phyloP scores from a whole-genome alignment of 1,284 basidiomycete genomes.

The Apiotrichum sp. region DNA sequence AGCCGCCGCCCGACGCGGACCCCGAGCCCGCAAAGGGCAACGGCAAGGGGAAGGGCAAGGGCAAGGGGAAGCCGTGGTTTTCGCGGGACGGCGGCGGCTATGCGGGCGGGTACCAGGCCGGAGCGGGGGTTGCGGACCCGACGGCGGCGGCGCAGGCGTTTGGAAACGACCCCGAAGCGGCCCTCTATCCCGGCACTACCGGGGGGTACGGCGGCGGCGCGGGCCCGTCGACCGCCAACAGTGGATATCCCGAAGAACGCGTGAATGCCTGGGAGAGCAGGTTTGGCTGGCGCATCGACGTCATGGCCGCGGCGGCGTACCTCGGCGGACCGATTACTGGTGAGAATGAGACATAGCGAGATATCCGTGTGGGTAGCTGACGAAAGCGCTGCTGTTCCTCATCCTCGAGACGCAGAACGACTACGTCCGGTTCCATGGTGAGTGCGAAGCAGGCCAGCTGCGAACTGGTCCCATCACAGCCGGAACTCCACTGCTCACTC shows the following conservation, averaged over 20 bases:
- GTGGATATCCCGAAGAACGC: slow-evolving; percentile 51
- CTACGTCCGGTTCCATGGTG: slow-evolving; percentile 72
- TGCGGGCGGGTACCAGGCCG: slow-evolving; percentile 58
- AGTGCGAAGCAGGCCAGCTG: slow-evolving; percentile 22
- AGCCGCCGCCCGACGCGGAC: slow-evolving; percentile 45
- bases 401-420: slow-evolving; percentile 73
- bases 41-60: slow-evolving; percentile 21
- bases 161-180: slow-evolving; percentile 40
- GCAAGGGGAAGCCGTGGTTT: slow-evolving; percentile 56
- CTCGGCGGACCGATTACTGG: slow-evolving; percentile 67
- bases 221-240: neutral
- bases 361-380: slow-evolving; percentile 37
- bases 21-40: slow-evolving; percentile 17
- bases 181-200: slow-evolving; percentile 32
- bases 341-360: slow-evolving; percentile 45
- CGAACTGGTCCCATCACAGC: neutral
- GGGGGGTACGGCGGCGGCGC: slow-evolving; percentile 1
- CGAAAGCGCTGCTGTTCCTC: slow-evolving; percentile 58
- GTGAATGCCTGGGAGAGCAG: slow-evolving; percentile 66
- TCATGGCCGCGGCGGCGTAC: slow-evolving; percentile 63
- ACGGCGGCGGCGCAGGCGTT: slow-evolving; percentile 33
- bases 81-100: slow-evolving; percentile 32
- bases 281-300: slow-evolving; percentile 63
- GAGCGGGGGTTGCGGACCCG: slow-evolving; percentile 47
- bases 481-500: neutral